Evolutionary conservation across 768 basidiomycete species (phyloP).

Genomic region (Tylopilus balloui): DNA sequence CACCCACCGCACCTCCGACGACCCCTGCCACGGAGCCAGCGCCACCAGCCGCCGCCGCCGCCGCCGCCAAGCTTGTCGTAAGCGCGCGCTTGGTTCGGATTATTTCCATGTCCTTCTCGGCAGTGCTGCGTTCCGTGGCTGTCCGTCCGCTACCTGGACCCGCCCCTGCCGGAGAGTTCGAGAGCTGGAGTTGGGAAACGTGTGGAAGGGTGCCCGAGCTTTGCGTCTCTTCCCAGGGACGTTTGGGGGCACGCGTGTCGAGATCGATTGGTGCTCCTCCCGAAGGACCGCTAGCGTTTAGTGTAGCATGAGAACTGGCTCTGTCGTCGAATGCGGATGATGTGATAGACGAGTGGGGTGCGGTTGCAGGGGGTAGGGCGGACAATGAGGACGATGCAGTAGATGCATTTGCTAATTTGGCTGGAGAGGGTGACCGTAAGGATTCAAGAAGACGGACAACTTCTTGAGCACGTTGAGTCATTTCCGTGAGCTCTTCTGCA

Average conservation of each 20-base stretch:
- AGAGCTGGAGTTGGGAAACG: constrained; percentile 24
- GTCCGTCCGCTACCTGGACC: constrained; percentile 21
- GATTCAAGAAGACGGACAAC: constrained; percentile 66
- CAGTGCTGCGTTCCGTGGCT: constrained; percentile 51
- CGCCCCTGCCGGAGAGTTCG: constrained; percentile 9
- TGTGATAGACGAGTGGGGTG: constrained; percentile 16
- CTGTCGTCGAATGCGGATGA: constrained; percentile 22
- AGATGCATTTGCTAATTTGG: constrained; percentile 18
- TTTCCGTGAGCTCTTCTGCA: constrained; percentile 57
- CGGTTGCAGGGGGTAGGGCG: constrained; percentile 4
- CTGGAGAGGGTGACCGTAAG: constrained; percentile 20
- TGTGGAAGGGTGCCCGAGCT: constrained; percentile 16
- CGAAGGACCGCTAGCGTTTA: constrained; percentile 21
- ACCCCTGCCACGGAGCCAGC: constrained; percentile 32
- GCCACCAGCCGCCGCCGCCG: constrained; percentile 36
- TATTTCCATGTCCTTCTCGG: constrained; percentile 82
- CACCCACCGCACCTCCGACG: constrained; percentile 20
- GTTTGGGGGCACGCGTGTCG: constrained; percentile 55
- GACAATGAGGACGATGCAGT: constrained; percentile 11
- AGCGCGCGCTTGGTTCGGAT: constrained; percentile 77
- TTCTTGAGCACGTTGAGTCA: constrained; percentile 60
- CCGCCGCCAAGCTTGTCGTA: constrained; percentile 55
- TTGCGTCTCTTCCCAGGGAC: constrained; percentile 70
- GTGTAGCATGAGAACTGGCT: constrained; percentile 29
- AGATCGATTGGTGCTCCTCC: constrained; percentile 23